Evolutionary conservation across 345 rosid genomes (phyloP).

Genomic region (Lepidium sativum): DNA sequence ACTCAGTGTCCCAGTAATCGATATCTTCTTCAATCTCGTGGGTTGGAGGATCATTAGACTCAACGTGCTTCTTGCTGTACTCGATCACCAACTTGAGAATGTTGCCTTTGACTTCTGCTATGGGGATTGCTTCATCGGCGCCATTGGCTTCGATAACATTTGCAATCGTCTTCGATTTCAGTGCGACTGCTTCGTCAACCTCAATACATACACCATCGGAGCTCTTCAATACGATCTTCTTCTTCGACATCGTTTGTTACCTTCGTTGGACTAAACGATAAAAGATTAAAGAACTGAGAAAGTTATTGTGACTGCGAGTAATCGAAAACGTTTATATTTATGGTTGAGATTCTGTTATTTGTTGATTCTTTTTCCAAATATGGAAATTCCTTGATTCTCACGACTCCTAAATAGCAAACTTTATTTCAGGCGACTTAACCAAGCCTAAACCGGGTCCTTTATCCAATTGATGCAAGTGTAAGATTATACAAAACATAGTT

Average conservation of each 20-base stretch:
- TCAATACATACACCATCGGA: slow-evolving; percentile 29
- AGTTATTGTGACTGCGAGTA: neutral
- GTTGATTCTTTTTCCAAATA: neutral
- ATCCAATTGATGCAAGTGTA: no score
- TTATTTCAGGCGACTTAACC: neutral
- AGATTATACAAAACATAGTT: no score
- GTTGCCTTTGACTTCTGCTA: slow-evolving; percentile 35
- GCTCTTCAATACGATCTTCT: slow-evolving; percentile 31
- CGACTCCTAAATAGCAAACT: neutral
- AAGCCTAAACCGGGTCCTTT: neutral
- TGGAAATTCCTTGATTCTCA: no score
- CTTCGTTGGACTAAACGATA: neutral
- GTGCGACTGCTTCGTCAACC: slow-evolving; percentile 37
- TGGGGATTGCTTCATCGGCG: slow-evolving; percentile 37
- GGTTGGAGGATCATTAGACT: neutral
- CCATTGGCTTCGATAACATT: slow-evolving; percentile 45
- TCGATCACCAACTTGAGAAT: slow-evolving; percentile 53
- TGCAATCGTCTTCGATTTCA: slow-evolving; percentile 37
- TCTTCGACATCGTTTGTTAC: neutral
- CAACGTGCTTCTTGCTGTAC: slow-evolving; percentile 57
- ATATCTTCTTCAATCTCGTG: slow-evolving; percentile 27
- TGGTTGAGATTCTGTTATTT: neutral
- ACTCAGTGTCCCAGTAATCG: slow-evolving; percentile 50
- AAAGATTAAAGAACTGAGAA: neutral
- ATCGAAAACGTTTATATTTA: neutral